Evolutionary conservation across 768 basidiomycete species (phyloP).

Genomic region (Rhodocollybia butyracea): DNA sequence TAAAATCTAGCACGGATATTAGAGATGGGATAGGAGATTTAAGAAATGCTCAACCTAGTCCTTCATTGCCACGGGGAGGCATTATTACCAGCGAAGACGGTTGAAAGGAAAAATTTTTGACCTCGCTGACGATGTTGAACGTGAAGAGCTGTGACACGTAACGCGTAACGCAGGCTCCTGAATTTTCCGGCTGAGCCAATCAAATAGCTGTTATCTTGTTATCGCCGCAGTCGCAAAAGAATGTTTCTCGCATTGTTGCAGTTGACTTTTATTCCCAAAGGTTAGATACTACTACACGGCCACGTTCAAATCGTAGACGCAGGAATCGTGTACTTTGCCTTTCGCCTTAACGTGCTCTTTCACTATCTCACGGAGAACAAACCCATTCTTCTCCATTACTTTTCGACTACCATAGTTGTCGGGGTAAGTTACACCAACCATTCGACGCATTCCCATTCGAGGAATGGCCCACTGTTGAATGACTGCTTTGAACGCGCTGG

Average conservation of each 20-base stretch:
- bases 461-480: conserved; percentile 61
- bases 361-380: conserved; percentile 35
- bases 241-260: too few species aligned
- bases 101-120: conserved; percentile 2
- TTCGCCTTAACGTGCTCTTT: conserved; percentile 34
- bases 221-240: too few species aligned
- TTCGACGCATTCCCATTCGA: conserved; percentile 51
- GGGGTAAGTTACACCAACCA: conserved; percentile 40
- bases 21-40: too few species aligned
- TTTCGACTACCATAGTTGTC: conserved; percentile 44
- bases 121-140: too few species aligned
- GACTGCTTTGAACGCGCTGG: conserved; percentile 53
- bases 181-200: too few species aligned
- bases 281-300: not conserved
- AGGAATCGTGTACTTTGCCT: conserved; percentile 33
- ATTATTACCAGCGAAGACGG: conserved; percentile 23
- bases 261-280: not conserved
- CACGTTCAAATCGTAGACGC: conserved; percentile 31
- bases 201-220: too few species aligned
- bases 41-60: too few species aligned
- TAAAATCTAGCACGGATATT: too few species aligned
- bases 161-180: too few species aligned
- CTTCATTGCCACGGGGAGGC: conserved; percentile 57
- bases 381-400: conserved; percentile 70
- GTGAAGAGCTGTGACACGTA: not conserved